These are phyloP conservation scores for Yamadazyma triangularis DNA, from an alignment of 1,139 yeast species.

Conservation along the genomic window DNA sequence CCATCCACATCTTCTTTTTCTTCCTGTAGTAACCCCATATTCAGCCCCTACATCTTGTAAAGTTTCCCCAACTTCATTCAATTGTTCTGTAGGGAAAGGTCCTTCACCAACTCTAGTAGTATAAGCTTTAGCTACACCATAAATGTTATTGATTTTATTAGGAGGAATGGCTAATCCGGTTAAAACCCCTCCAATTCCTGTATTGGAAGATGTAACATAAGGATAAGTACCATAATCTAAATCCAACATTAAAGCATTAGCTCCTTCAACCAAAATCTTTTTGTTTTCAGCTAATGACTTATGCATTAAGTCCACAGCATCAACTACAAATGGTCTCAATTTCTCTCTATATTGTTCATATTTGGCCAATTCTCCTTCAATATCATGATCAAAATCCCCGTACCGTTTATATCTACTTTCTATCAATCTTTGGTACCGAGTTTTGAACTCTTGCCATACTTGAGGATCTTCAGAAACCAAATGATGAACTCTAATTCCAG, in stretches of 20 bases:
- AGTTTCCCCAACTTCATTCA: slow-evolving; percentile 80
- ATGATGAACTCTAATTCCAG: slow-evolving; percentile 96
- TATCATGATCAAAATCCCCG: slow-evolving; percentile 87
- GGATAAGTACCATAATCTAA: slow-evolving; percentile 98
- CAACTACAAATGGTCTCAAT: slow-evolving; percentile 88
- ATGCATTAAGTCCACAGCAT: slow-evolving; percentile 87
- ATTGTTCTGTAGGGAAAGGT: slow-evolving; percentile 98
- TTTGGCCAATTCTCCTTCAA: slow-evolving; percentile 71
- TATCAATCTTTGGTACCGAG: slow-evolving; percentile 70
- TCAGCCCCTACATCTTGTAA: slow-evolving; percentile 92
- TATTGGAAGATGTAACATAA: slow-evolving; percentile 90
- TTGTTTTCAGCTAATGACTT: slow-evolving; percentile 72
- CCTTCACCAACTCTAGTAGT: slow-evolving; percentile 99
- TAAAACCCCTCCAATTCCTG: slow-evolving; percentile 97
- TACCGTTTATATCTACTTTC: slow-evolving; percentile 82
- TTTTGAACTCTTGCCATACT: slow-evolving; percentile 90
- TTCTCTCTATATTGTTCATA: slow-evolving; percentile 72
- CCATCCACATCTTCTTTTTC: slow-evolving; percentile 99
- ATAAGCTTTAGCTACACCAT: slow-evolving; percentile 97
- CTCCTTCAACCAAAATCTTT: slow-evolving; percentile 93
- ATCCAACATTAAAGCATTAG: slow-evolving; percentile 97
- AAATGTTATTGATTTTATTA: slow-evolving; percentile 65
- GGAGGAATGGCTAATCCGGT: slow-evolving; percentile 98
- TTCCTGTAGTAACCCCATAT: slow-evolving; percentile 97
- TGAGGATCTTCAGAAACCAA: slow-evolving; percentile 83